phyloP scores from a whole-genome alignment of 208 protist species.

The Acanthamoeba sp. region DNA sequence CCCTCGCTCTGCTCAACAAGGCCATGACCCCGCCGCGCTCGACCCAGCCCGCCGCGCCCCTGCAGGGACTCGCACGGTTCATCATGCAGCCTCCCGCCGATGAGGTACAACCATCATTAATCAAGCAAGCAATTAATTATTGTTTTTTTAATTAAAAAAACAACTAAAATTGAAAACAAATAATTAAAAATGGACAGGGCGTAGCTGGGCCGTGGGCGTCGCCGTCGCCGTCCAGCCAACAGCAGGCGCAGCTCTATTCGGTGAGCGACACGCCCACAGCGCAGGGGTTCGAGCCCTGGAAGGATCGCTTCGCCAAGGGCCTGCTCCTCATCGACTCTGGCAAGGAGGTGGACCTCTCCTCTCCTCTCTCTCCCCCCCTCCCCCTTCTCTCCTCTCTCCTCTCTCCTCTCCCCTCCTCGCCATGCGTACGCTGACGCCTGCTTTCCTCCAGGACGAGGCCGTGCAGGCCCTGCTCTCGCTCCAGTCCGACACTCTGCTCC shows the following conservation, averaged over 20 bases:
- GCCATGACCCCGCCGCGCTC: constrained; percentile 28
- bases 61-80: neutral
- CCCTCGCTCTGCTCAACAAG: neutral
- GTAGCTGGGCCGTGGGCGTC: neutral
- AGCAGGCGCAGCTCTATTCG: neutral
- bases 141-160: neutral
- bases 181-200: neutral
- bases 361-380: too few relatives aligned
- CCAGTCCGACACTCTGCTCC: constrained; percentile 25
- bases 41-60: neutral
- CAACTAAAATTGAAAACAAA: neutral
- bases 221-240: neutral
- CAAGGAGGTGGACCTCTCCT: neutral
- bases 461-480: constrained; percentile 45
- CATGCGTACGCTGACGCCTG: neutral
- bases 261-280: neutral
- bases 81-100: neutral
- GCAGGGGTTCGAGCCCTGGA: constrained; percentile 1
- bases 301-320: constrained; percentile 31
- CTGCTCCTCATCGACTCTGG: constrained; percentile 14
- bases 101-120: neutral
- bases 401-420: too few relatives aligned
- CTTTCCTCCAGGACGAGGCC: neutral
- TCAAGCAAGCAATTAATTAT: neutral
- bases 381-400: too few relatives aligned